A percentile compares a stretch with the other conserved stretches of the same genome.
Conservation (phyloP, 345 rosid species). For the Adansonia digitata region DNA sequence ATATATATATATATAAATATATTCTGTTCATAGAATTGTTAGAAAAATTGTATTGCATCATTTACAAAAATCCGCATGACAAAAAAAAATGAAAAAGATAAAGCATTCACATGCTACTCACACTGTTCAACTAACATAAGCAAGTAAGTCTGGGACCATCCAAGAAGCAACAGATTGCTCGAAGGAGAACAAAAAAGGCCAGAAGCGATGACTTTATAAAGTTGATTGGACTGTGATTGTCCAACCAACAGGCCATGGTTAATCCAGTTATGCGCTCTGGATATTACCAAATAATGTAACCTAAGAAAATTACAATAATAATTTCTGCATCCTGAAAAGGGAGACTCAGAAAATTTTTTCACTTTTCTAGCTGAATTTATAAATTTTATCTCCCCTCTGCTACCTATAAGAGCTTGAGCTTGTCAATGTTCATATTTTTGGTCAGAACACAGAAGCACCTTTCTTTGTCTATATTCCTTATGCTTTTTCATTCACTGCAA, state of each 20-base stretch:
- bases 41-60: neutral
- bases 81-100: neutral
- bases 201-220: neutral
- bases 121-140: neutral
- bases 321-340: neutral
- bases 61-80: neutral
- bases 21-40: neutral
- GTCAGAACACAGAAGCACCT: neutral
- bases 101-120: neutral
- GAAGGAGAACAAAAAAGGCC: neutral
- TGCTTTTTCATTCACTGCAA: neutral
- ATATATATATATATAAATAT: too few species aligned
- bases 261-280: neutral
- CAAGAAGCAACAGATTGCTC: neutral
- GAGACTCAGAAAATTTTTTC: neutral
- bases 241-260: neutral
- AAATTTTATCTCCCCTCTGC: neutral
- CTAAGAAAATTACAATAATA: neutral
- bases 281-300: neutral
- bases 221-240: neutral
- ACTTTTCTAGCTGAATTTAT: neutral
- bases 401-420: neutral
- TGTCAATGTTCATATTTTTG: neutral
- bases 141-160: neutral
- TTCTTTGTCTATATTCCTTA: neutral